phyloP scores from a whole-genome alignment of 164 flowering plant genomes.

The Tetrastigma voinierianum region DNA sequence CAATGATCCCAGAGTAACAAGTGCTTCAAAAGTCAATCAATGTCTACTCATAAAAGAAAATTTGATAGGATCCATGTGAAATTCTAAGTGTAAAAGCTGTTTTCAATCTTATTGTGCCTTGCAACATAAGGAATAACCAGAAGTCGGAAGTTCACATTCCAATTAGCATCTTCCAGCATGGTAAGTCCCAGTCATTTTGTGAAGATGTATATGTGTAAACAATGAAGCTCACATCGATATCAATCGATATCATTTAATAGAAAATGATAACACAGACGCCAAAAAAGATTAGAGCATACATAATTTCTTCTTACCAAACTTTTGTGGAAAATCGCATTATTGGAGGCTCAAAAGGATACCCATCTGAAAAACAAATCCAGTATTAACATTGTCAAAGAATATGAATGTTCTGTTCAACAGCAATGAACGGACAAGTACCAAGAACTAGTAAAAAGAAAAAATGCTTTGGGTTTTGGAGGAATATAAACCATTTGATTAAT shows the following conservation, averaged over 20 bases:
- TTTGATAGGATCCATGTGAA: neutral
- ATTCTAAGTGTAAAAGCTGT: no score
- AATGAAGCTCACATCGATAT: no score
- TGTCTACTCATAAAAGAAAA: no score
- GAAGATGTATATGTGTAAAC: no score
- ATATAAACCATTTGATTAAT: no score
- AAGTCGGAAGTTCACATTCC: no score
- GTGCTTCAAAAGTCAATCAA: neutral
- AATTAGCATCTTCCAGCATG: no score
- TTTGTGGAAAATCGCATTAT: slow-evolving; percentile 86
- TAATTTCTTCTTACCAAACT: slow-evolving; percentile 75
- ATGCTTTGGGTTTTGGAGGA: no score
- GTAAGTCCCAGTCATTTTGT: no score
- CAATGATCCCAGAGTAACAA: neutral
- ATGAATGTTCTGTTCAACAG: neutral
- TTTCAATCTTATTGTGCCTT: no score
- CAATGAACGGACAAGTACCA: neutral
- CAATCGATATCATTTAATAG: no score
- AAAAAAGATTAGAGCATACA: neutral
- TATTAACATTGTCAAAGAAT: neutral
- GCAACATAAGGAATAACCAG: no score
- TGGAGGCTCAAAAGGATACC: slow-evolving; percentile 97
- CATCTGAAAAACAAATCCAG: slow-evolving; percentile 54
- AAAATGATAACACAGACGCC: neutral
- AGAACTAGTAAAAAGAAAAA: neutral